Base-by-base conservation (phyloP, 2,329 filamentous ascomycete genomes). In the Botrytis galanthina region DNA sequence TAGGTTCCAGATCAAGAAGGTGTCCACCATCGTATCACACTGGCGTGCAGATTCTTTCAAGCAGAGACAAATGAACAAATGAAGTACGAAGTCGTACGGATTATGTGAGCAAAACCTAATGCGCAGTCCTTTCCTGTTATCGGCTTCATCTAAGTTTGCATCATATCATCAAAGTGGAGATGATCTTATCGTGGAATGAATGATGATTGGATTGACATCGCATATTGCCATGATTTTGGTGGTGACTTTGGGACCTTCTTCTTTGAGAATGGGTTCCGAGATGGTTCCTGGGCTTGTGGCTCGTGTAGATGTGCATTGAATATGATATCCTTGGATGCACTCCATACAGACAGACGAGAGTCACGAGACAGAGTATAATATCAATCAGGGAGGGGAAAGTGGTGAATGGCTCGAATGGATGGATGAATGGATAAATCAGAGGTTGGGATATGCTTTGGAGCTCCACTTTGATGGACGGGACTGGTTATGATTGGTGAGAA, bases 231-330 rank as follows among this genome's bases (percentile, higher is more conserved):
- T 54, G 48, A n/a, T n/a, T n/a, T n/a, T 29, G 61, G 37, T 4
- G 5, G 9, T 42, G 8, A 29, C 22, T 12, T 63, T 64, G 20
- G n/a, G 42, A 64, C 62, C 62, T 66, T 66, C 62, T 66, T 66
- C 62, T 66, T 66, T 66, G 20, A 66, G 62, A 22, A 66, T 64
- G 62, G 62, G 5, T 63, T 20, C 26, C 12, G 61, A n/a, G 20
- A 32, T 12, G 61, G 37, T 63, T 63, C 60, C 60, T 63, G 60
- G 57, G n/a, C n/a, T 57, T 16, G 18, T 61, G n/a, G 51, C 51
- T 57, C 51, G 51, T 57, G 51, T 57, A 57, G 51, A 32, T 57
- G n/a, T 57, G n/a, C 16, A 32, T 29, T 29, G 51, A 29, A 57
- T 32, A n/a, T 29, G 51, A n/a, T n/a, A n/a, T n/a, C n/a, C n/a